Evolutionary conservation across 169 alveolate species (phyloP).

Genomic region (Theileria parva): DNA sequence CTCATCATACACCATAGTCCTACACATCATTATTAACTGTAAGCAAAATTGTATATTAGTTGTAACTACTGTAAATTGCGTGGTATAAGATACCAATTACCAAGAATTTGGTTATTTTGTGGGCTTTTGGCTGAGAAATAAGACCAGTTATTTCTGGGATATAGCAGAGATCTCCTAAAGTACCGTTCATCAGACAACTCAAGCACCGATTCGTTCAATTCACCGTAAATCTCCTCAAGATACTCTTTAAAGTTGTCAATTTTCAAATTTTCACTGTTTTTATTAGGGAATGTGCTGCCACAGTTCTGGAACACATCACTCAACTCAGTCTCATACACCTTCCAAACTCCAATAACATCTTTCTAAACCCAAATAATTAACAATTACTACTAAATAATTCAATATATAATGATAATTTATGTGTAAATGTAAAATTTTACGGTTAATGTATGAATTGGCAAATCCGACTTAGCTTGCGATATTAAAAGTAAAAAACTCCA

Average conservation of each 20-base stretch:
- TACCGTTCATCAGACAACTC: slow-evolving; percentile 56
- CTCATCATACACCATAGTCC: slow-evolving; percentile 72
- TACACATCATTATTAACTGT: background rate
- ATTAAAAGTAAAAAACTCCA: background rate
- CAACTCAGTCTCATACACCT: slow-evolving; percentile 33
- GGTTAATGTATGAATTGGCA: slow-evolving; percentile 18
- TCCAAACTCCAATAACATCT: slow-evolving; percentile 62
- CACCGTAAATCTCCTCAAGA: slow-evolving; percentile 33
- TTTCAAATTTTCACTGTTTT: slow-evolving; percentile 50
- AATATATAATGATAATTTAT: background rate
- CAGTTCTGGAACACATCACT: slow-evolving; percentile 31
- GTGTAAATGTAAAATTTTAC: background rate
- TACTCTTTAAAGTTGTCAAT: slow-evolving; percentile 38
- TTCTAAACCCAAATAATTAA: slow-evolving; percentile 27
- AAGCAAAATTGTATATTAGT: background rate
- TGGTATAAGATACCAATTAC: slow-evolving; percentile 32
- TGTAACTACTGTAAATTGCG: background rate
- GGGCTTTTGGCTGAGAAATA: slow-evolving; percentile 30
- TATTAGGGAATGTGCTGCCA: slow-evolving; percentile 60
- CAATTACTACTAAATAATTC: background rate
- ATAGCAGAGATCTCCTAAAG: slow-evolving; percentile 16
- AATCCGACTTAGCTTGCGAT: background rate
- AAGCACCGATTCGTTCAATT: slow-evolving; percentile 19
- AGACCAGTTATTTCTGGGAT: slow-evolving; percentile 60
- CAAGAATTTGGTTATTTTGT: slow-evolving; percentile 10